These are phyloP conservation scores for Yamadazyma sp. DNA, from an alignment of 1,139 yeast species.

Conservation along the genomic window DNA sequence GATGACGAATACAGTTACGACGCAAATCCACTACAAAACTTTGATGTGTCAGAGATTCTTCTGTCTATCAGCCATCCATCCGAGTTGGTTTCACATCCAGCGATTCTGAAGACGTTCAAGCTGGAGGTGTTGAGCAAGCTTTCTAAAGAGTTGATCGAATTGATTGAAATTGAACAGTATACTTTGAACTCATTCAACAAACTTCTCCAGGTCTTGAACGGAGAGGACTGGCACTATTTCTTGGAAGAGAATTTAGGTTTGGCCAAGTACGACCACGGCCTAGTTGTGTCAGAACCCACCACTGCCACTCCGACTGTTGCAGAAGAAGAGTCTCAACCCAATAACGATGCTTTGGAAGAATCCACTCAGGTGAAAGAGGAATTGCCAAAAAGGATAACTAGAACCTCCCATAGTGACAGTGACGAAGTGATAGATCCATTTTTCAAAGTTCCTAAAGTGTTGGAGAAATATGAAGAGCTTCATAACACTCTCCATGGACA, in stretches of 20 bases:
- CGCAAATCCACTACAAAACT: slow-evolving; percentile 34
- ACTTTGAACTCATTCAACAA: slow-evolving; percentile 69
- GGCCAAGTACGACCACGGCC: slow-evolving; percentile 68
- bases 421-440: slow-evolving; percentile 36
- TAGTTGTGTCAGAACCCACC: slow-evolving; percentile 30
- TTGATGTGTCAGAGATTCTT: slow-evolving; percentile 55
- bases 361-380: slow-evolving; percentile 46
- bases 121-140: slow-evolving; percentile 51
- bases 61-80: slow-evolving; percentile 81
- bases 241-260: slow-evolving; percentile 65
- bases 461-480: slow-evolving; percentile 35
- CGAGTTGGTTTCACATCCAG: slow-evolving; percentile 72
- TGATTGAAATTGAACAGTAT: slow-evolving; percentile 78
- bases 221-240: slow-evolving; percentile 77
- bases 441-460: slow-evolving; percentile 38
- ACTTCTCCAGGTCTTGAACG: slow-evolving; percentile 74
- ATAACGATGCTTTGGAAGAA: not conserved
- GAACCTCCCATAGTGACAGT: slow-evolving; percentile 17
- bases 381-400: slow-evolving; percentile 45
- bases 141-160: slow-evolving; percentile 70
- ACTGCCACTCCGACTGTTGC: slow-evolving; percentile 1
- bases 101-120: slow-evolving; percentile 64
- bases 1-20: slow-evolving; percentile 24
- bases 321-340: slow-evolving; percentile 3
- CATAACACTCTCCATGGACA: slow-evolving; percentile 22